Evolutionary conservation across 2,329 filamentous ascomycete species (phyloP).

Genomic region (Huntiella savannae): DNA sequence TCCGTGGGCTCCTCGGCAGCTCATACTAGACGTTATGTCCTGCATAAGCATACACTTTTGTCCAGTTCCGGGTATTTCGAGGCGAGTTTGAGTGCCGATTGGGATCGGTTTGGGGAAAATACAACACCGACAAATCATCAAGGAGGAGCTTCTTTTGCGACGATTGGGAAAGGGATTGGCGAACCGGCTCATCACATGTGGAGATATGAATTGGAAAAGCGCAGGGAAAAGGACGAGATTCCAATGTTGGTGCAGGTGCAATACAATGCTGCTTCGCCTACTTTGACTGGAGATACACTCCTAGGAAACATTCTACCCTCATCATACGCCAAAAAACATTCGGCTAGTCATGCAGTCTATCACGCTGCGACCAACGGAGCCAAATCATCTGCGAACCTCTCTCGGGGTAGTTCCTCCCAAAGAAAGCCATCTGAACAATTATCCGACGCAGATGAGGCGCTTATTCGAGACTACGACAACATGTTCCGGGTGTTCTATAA

Average conservation of each 20-base stretch:
- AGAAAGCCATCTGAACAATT: conserved; percentile 23
- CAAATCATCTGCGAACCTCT: too few relatives aligned
- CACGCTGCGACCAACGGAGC: too few relatives aligned
- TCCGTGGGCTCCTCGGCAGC: conserved; percentile 27
- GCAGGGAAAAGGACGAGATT: conserved; percentile 47
- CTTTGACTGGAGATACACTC: too few relatives aligned
- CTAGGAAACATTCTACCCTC: not conserved
- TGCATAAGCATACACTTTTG: conserved; percentile 71
- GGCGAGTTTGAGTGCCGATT: conserved; percentile 62
- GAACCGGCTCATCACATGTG: conserved; percentile 29
- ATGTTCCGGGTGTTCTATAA: conserved; percentile 95
- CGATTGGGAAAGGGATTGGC: not conserved
- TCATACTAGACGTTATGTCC: conserved; percentile 64
- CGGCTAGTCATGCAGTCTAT: not conserved
- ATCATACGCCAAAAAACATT: not conserved
- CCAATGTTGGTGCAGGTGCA: conserved; percentile 74
- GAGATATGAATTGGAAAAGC: conserved; percentile 64
- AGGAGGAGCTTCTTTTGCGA: not conserved
- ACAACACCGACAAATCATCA: not conserved
- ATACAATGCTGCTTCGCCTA: conserved; percentile 19
- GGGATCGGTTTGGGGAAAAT: conserved; percentile 30
- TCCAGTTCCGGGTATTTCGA: conserved; percentile 92
- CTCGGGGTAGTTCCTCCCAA: conserved; percentile 15
- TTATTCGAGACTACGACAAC: conserved; percentile 85
- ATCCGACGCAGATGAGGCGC: conserved; percentile 47